phyloP scores from a whole-genome alignment of 2,329 filamentous ascomycete species.

The Elsinoe necatrix region DNA sequence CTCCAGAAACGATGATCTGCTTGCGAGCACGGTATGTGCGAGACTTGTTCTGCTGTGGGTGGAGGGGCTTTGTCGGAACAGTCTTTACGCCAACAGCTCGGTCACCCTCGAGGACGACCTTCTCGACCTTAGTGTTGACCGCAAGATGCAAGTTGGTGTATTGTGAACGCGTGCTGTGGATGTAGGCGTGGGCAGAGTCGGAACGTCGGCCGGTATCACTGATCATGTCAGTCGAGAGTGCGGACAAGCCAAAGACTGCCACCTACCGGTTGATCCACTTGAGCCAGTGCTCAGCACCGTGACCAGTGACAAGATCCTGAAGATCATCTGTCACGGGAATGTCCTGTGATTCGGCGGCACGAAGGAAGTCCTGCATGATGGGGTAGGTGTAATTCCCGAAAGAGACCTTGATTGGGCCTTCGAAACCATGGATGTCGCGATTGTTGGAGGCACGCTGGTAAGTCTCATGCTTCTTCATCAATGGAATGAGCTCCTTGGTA shows the following conservation, averaged over 20 bases:
- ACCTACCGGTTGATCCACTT: slow-evolving; percentile 67
- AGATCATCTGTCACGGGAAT: slow-evolving; percentile 69
- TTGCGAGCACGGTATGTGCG: slow-evolving; percentile 60
- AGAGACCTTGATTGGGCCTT: slow-evolving; percentile 74
- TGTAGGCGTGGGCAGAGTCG: slow-evolving; percentile 68
- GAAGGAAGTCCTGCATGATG: slow-evolving; percentile 72
- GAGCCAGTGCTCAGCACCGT: slow-evolving; percentile 71
- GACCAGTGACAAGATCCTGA: slow-evolving; percentile 41
- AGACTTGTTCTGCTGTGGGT: slow-evolving; percentile 43
- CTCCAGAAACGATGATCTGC: slow-evolving; percentile 64
- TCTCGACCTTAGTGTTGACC: slow-evolving; percentile 70
- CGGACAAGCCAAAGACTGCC: background rate
- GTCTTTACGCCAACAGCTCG: slow-evolving; percentile 63
- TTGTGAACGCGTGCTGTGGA: slow-evolving; percentile 65
- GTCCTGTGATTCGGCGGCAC: slow-evolving; percentile 62
- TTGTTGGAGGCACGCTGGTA: slow-evolving; percentile 52
- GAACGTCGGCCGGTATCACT: slow-evolving; percentile 58
- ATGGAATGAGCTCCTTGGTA: slow-evolving; percentile 63
- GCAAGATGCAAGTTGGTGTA: slow-evolving; percentile 64
- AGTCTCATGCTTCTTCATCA: slow-evolving; percentile 75
- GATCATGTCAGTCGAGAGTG: background rate
- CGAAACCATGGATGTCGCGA: slow-evolving; percentile 63
- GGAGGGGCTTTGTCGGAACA: slow-evolving; percentile 60
- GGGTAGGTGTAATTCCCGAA: slow-evolving; percentile 76
- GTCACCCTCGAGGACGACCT: slow-evolving; percentile 64